Conservation (phyloP, 2,329 filamentous ascomycete genomes). For the Paecilomyces niveus region DNA sequence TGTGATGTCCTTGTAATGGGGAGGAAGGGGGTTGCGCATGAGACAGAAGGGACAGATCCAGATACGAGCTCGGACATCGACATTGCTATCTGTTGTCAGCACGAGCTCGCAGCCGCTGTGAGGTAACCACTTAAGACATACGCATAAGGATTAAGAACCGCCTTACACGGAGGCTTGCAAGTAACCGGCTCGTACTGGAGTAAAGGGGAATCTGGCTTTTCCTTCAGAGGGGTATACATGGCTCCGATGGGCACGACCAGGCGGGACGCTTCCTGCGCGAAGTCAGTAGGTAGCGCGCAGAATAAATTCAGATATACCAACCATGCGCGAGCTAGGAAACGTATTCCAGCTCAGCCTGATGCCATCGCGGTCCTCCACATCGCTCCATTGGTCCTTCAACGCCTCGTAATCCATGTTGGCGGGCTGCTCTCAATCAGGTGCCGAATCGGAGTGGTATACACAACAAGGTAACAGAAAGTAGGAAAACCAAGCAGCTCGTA, state of each 20-base stretch:
- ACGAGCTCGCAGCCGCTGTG: conserved; percentile 2
- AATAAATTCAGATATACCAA: conserved; percentile 35
- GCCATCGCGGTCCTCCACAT: conserved; percentile 94
- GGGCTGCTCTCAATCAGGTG: conserved; percentile 10
- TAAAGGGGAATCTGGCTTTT: conserved; percentile 78
- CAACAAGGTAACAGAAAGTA: background rate
- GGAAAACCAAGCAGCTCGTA: conserved; percentile 4
- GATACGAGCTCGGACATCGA: conserved; percentile 58
- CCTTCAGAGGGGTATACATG: conserved; percentile 91
- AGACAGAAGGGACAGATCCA: conserved; percentile 66
- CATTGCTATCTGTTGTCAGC: conserved; percentile 42
- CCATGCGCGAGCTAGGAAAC: conserved; percentile 96
- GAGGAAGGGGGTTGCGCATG: conserved; percentile 57
- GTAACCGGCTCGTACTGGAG: conserved; percentile 94
- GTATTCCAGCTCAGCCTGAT: conserved; percentile 97
- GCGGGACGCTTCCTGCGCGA: conserved; percentile 73
- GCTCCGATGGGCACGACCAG: conserved; percentile 94
- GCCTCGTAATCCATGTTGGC: conserved; percentile 79
- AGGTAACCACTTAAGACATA: conserved; percentile 38
- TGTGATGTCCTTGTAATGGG: conserved; percentile 64
- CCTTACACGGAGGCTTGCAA: conserved; percentile 92
- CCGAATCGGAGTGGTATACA: conserved; percentile 3
- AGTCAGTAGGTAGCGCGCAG: conserved; percentile 3
- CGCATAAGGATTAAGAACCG: conserved; percentile 96
- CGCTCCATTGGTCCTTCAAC: conserved; percentile 91